Base-by-base conservation (phyloP, 352 stramenopile species). In the Pythium phragmiticola region DNA sequence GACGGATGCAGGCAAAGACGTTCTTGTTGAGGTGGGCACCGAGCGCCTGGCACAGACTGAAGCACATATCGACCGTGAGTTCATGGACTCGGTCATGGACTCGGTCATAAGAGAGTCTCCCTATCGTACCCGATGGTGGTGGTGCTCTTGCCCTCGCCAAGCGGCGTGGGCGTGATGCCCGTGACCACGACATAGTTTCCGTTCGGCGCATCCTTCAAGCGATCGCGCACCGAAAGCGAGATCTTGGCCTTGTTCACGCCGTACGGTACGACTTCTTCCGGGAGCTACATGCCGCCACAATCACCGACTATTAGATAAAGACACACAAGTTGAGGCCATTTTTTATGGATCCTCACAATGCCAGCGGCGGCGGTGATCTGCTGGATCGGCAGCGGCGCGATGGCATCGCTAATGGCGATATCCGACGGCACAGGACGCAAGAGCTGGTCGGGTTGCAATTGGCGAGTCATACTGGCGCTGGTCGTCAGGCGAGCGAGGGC, bases 111-210 rank as follows among this genome's bases (percentile, higher is more conserved):
- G 88, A 13, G 11, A 34, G 13, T 1, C 7, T 42, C 14, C n/a
- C 13, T 0, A 28, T 66, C 71, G 12, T 76, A 90, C 80, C 98
- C 97, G 16, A 98, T 98, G 2, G 96, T 99, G 8, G 97, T 99
- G n/a, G 97, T 99, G 60, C 89, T 98, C 74, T 99, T 99, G 60
- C 97, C 97, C 75, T 99, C 97, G 7, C 97, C 97, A 12, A 99
- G 76, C 7, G 97, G 96, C 28, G 97, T 99, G 6, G 97, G 97
- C 63, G 98, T 99, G 71, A 99, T 99, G 30, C 97, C 97, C 49
- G 92, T 97, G 5, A 98, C 87, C 11, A 99, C 94, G 28, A 99
- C 90, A 73, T 99, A 99, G 79, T 99, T 98, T 58, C 94, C 96
- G 56, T 98, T 91, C 2, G 80, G 72, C 21, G 77, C 68, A 63